phyloP scores from a whole-genome alignment of 1,284 basidiomycete species.

The Bondarzewia mesenterica region DNA sequence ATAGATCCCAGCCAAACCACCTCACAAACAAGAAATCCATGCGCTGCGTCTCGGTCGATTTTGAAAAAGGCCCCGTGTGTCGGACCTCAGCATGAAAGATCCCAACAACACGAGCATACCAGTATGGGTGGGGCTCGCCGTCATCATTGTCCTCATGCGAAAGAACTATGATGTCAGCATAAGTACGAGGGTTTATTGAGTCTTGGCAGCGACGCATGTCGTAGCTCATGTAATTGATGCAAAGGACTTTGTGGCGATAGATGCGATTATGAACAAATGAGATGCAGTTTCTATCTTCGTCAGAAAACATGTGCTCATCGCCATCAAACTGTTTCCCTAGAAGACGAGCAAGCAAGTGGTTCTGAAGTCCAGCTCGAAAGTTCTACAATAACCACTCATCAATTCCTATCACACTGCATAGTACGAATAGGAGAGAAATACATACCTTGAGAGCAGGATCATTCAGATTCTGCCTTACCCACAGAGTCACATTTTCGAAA shows the following conservation, averaged over 20 bases:
- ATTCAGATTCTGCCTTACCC: constrained; percentile 5
- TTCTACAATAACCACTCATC: constrained; percentile 11
- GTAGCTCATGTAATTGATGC: constrained; percentile 3
- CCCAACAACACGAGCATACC: background rate
- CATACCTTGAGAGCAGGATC: constrained; percentile 16
- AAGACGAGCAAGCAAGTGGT: constrained; percentile 2
- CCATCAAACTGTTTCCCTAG: background rate
- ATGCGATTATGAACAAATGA: background rate
- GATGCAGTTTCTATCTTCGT: background rate
- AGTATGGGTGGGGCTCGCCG: background rate
- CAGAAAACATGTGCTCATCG: background rate
- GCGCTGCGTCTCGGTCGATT: background rate
- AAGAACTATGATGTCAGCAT: constrained; percentile 1
- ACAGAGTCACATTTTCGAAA: constrained; percentile 8
- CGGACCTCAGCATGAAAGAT: background rate
- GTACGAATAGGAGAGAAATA: background rate
- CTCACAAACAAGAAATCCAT: constrained; percentile 4
- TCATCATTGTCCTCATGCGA: background rate
- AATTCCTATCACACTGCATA: background rate
- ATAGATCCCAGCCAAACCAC: background rate
- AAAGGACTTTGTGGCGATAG: background rate
- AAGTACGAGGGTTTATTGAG: constrained; percentile 1
- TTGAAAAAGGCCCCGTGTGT: background rate
- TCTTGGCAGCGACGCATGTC: constrained; percentile 6
- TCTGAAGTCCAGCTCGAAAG: constrained; percentile 10